A percentile compares a stretch with the other conserved stretches of the same genome.
phyloP scores from a whole-genome alignment of 1,139 yeast genomes.

The Barnettozyma hawaiiensis region DNA sequence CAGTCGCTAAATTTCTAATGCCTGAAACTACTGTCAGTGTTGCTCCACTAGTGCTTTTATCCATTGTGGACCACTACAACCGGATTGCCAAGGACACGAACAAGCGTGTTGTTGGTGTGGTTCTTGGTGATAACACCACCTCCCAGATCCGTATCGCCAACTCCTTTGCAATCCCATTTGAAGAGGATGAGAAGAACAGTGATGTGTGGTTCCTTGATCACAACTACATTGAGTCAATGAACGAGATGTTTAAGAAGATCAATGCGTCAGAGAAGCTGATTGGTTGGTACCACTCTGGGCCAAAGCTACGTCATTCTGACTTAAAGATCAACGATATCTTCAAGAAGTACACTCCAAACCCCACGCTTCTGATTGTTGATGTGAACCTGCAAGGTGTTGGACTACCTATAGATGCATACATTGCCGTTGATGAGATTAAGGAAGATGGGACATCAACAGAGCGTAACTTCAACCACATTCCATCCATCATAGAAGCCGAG shows the following conservation, averaged over 20 bases:
- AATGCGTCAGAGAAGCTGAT: constrained; percentile 93
- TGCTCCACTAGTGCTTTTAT: constrained; percentile 89
- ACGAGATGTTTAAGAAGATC: constrained; percentile 95
- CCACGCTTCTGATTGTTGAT: constrained; percentile 84
- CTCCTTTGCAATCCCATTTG: constrained; percentile 88
- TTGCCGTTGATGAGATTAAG: constrained; percentile 91
- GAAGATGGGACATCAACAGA: constrained; percentile 96
- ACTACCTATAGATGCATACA: constrained; percentile 92
- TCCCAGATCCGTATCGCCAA: constrained; percentile 62
- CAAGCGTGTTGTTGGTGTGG: constrained; percentile 90
- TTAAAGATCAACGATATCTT: constrained; percentile 85
- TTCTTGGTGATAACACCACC: constrained; percentile 71
- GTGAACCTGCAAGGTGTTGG: constrained; percentile 74
- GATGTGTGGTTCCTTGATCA: constrained; percentile 98
- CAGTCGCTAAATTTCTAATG: constrained; percentile 24
- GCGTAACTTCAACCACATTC: constrained; percentile 88
- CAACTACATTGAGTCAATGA: constrained; percentile 93
- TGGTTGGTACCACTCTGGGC: constrained; percentile 99
- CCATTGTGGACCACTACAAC: constrained; percentile 94
- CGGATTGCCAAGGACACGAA: constrained; percentile 66
- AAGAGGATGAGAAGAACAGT: constrained; percentile 89
- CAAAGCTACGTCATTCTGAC: constrained; percentile 83
- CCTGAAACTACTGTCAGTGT: constrained; percentile 67
- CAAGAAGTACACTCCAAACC: constrained; percentile 77
- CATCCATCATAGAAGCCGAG: constrained; percentile 91